These are phyloP conservation scores for Fraxinus paxiana DNA, from an alignment of 305 asterid species.

Conservation along the genomic window DNA sequence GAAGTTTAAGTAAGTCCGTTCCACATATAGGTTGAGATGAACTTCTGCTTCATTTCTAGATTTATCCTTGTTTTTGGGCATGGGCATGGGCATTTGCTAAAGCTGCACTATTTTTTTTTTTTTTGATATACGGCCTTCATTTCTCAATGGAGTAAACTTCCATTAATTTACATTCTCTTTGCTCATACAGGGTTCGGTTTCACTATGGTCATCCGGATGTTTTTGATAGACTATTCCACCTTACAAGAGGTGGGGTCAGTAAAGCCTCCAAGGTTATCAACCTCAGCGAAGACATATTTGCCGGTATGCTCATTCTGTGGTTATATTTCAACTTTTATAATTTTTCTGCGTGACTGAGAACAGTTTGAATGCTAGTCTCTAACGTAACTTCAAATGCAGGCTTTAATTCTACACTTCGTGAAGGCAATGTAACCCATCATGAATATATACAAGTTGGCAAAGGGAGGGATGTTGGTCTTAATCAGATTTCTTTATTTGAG, in stretches of 20 bases:
- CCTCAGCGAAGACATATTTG: conserved; percentile 92
- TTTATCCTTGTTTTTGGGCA: conserved; percentile 1
- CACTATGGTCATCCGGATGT: conserved; percentile 98
- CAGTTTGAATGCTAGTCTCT: conserved; percentile 29
- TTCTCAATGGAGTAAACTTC: background rate
- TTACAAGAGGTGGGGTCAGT: conserved; percentile 91
- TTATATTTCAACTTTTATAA: background rate
- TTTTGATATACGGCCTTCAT: background rate
- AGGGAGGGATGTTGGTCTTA: conserved; percentile 96
- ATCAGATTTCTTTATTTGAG: conserved; percentile 89
- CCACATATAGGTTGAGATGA: background rate
- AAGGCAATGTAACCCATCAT: conserved; percentile 94
- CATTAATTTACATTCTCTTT: conserved; percentile 8
- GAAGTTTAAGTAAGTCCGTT: background rate
- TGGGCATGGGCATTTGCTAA: background rate
- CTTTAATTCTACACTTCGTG: conserved; percentile 91
- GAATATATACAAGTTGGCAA: conserved; percentile 97
- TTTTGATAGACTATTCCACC: conserved; percentile 88
- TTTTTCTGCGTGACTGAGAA: conserved; percentile 17
- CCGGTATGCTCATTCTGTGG: conserved; percentile 46
- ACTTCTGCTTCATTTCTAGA: background rate
- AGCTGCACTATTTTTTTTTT: background rate
- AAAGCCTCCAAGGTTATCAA: conserved; percentile 89
- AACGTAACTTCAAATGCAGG: conserved; percentile 40
- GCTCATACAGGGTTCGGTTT: conserved; percentile 77